A percentile compares a stretch with the other conserved stretches of the same genome.
Evolutionary conservation across 179 eudicot species (phyloP).

Genomic region (Camellia oleifera): DNA sequence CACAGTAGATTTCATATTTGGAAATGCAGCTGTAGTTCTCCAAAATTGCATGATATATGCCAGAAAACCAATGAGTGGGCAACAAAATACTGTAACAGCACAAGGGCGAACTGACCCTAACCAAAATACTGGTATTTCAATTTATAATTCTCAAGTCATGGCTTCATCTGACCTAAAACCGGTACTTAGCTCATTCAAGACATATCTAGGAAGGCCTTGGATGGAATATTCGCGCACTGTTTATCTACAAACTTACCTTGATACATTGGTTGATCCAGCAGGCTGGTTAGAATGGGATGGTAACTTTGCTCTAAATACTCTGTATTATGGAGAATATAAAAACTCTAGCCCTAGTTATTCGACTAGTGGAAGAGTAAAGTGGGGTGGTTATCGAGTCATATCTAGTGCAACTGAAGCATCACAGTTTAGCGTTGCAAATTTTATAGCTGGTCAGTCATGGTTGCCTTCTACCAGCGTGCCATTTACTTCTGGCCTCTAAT

Average conservation of each 20-base stretch:
- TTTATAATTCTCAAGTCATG: slow-evolving; percentile 48
- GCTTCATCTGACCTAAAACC: slow-evolving; percentile 40
- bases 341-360: slow-evolving; percentile 48
- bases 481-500: slow-evolving; percentile 23
- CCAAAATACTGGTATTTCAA: slow-evolving; percentile 61
- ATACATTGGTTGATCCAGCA: slow-evolving; percentile 17
- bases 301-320: slow-evolving; percentile 30
- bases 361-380: slow-evolving; percentile 39
- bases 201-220: slow-evolving; percentile 63
- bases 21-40: slow-evolving; percentile 54
- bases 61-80: slow-evolving; percentile 37
- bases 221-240: slow-evolving; percentile 48
- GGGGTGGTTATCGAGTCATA: slow-evolving; percentile 50
- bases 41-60: slow-evolving; percentile 51
- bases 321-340: slow-evolving; percentile 55
- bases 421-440: slow-evolving; percentile 37
- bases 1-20: slow-evolving; percentile 55
- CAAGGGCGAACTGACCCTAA: slow-evolving; percentile 60
- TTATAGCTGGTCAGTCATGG: slow-evolving; percentile 47
- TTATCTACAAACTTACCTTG: slow-evolving; percentile 36
- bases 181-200: slow-evolving; percentile 20
- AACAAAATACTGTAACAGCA: slow-evolving; percentile 48
- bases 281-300: slow-evolving; percentile 54
- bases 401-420: slow-evolving; percentile 28
- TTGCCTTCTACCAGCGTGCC: slow-evolving; percentile 33